These are phyloP conservation scores for Nymphaea colorata DNA, from an alignment of 164 flowering plant genomes.

Conservation along the genomic window DNA sequence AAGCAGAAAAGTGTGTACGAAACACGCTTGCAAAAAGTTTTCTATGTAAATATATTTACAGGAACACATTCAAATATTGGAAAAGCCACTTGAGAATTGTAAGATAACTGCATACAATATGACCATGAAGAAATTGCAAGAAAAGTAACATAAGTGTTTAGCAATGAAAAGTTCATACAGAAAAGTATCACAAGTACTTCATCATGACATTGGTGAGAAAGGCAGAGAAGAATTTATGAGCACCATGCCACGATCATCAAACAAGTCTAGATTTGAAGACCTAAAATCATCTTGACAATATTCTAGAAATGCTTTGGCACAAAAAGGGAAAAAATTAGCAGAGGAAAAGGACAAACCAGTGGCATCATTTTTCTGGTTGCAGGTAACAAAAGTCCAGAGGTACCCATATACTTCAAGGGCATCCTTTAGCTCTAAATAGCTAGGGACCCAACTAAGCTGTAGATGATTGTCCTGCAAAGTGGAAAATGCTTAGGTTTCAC, in stretches of 20 bases:
- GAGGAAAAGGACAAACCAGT: not conserved
- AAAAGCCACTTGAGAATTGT: too few relatives aligned
- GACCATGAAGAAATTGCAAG: too few relatives aligned
- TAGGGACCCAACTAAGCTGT: conserved; percentile 50
- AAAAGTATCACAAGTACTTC: too few relatives aligned
- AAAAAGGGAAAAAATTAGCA: not conserved
- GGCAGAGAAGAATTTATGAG: too few relatives aligned
- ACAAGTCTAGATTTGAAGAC: not conserved
- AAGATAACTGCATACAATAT: too few relatives aligned
- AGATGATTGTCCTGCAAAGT: conserved; percentile 20
- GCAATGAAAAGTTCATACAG: too few relatives aligned
- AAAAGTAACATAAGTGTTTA: too few relatives aligned
- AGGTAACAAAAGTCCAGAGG: conserved; percentile 3
- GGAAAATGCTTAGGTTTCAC: not conserved
- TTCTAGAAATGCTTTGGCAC: not conserved
- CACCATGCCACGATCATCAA: not conserved
- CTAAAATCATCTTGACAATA: not conserved
- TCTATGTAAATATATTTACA: too few relatives aligned
- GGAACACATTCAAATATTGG: too few relatives aligned
- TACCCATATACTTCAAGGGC: conserved; percentile 77
- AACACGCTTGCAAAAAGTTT: too few relatives aligned
- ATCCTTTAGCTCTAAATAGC: conserved; percentile 34
- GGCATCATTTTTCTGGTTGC: not conserved
- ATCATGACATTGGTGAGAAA: too few relatives aligned
- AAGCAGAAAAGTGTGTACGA: too few relatives aligned